phyloP scores from a whole-genome alignment of 441 rosid genomes.

The Syzygium malaccense region DNA sequence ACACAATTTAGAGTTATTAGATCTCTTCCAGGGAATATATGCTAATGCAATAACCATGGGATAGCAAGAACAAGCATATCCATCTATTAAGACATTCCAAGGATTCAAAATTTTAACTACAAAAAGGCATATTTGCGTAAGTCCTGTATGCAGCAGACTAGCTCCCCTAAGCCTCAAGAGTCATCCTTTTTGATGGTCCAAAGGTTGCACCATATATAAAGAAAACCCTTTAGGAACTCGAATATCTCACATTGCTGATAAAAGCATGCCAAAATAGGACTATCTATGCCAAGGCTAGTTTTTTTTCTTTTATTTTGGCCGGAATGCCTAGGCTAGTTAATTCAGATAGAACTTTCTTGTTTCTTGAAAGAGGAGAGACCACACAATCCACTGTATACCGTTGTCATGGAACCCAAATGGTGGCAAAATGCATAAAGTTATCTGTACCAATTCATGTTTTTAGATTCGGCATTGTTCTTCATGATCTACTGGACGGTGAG shows the following conservation, averaged over 20 bases:
- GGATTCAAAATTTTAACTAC: neutral
- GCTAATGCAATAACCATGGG: neutral
- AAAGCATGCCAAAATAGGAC: neutral
- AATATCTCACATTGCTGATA: neutral
- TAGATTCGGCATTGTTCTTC: constrained; percentile 95
- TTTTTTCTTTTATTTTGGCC: no score
- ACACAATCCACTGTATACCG: neutral
- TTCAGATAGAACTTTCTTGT: neutral
- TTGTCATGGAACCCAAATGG: neutral
- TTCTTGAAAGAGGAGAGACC: neutral
- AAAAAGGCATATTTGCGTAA: neutral
- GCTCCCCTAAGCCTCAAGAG: neutral
- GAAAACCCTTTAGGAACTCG: neutral
- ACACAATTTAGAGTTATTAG: neutral
- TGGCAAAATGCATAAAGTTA: neutral
- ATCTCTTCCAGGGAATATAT: neutral
- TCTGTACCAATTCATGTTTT: constrained; percentile 87
- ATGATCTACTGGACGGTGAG: constrained; percentile 98
- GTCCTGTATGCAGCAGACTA: neutral
- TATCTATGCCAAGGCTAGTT: no score
- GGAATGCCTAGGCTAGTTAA: neutral
- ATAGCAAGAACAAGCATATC: neutral
- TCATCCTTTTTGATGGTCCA: neutral
- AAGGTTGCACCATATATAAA: neutral
- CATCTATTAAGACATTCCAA: neutral